These are phyloP conservation scores for Zanthoxylum bungeanum DNA, from an alignment of 345 rosid genomes.

Conservation along the genomic window DNA sequence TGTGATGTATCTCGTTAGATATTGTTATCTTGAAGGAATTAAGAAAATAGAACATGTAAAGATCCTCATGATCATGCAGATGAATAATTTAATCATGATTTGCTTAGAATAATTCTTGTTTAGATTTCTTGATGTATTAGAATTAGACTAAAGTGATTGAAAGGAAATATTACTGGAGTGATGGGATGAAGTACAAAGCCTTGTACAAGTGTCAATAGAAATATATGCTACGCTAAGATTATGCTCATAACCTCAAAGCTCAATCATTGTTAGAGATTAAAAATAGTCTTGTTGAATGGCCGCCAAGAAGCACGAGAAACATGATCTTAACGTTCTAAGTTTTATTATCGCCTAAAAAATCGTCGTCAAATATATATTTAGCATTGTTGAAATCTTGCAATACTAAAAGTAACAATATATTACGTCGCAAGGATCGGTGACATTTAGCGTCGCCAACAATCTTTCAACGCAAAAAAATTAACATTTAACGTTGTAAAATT, in stretches of 20 bases:
- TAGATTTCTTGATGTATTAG: not conserved
- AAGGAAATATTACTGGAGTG: not conserved
- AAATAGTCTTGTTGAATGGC: too few relatives aligned
- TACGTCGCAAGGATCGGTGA: too few relatives aligned
- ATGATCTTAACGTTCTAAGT: too few relatives aligned
- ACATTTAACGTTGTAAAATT: too few relatives aligned
- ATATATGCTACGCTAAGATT: not conserved
- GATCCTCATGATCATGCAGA: not conserved
- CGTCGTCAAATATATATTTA: too few relatives aligned
- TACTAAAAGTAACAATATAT: too few relatives aligned
- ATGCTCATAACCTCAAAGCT: not conserved
- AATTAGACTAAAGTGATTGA: too few relatives aligned
- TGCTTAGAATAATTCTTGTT: not conserved
- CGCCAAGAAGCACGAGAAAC: too few relatives aligned
- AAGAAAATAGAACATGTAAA: not conserved
- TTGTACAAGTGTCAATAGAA: not conserved
- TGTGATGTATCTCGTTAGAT: not conserved
- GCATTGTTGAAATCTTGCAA: too few relatives aligned
- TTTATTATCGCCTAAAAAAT: too few relatives aligned
- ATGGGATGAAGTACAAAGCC: not conserved
- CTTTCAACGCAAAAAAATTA: too few relatives aligned
- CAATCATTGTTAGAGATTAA: not conserved
- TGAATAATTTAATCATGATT: constrained; percentile 4
- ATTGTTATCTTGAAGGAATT: not conserved
- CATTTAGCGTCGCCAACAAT: too few relatives aligned